phyloP scores from a whole-genome alignment of 768 basidiomycete species.

The Suillus alpinus region DNA sequence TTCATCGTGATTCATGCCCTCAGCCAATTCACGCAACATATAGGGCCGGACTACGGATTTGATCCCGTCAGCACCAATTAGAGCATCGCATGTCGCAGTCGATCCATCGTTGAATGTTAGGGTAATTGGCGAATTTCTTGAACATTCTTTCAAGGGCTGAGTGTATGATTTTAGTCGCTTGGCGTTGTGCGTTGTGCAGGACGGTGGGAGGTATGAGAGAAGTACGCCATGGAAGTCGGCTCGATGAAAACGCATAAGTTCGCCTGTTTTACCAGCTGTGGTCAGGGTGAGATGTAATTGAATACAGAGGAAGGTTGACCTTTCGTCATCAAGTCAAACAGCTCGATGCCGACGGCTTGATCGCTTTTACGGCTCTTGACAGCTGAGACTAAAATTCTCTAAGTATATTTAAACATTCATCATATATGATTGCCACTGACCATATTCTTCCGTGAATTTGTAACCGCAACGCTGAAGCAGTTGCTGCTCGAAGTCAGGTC shows the following conservation, averaged over 20 bases:
- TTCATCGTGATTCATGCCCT: conserved; percentile 36
- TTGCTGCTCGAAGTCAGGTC: conserved; percentile 15
- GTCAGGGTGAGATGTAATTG: background rate
- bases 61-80: conserved; percentile 67
- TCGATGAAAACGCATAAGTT: conserved; percentile 55
- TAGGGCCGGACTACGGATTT: conserved; percentile 47
- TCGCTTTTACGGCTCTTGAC: conserved; percentile 64
- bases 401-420: background rate
- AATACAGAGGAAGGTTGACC: conserved; percentile 36
- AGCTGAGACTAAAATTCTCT: conserved; percentile 39
- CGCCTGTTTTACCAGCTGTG: conserved; percentile 33
- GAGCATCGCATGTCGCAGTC: conserved; percentile 56
- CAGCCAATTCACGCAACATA: conserved; percentile 32
- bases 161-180: conserved; percentile 60
- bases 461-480: conserved; percentile 19
- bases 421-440: conserved; percentile 10
- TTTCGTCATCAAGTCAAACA: conserved; percentile 55
- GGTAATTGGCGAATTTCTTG: conserved; percentile 29
- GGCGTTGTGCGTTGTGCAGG: conserved; percentile 46
- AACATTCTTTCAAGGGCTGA: conserved; percentile 34
- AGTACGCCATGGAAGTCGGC: conserved; percentile 64
- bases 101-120: conserved; percentile 64
- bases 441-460: conserved; percentile 18
- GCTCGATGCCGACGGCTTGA: conserved; percentile 48
- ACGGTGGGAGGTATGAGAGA: conserved; percentile 44